Evolutionary conservation across 163 green algal genomes (phyloP), one percentile per base, ranked within the genome.

Genomic region (Smithsoniella earleae): DNA sequence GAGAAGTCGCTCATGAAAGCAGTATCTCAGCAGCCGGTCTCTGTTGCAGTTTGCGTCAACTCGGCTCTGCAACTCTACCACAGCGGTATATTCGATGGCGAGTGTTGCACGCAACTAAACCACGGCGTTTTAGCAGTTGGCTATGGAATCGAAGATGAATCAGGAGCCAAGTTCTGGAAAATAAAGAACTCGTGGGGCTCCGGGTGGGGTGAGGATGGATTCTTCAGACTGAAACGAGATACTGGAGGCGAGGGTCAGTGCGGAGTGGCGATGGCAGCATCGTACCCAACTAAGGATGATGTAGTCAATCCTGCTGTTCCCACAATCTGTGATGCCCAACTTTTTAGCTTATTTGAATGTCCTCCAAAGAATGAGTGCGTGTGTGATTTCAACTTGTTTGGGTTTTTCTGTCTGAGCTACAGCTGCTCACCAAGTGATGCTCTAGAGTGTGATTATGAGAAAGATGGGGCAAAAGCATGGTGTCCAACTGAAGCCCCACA

Each of bases 181-280:
- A 80, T 98, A 2, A 96, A 97, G 85, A 97, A 97, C 86, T 87
- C 73, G 40, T 91, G 87, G 87, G 82, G 88, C 49, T 58, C 2
- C 0, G 62, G 38, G 27, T 89, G 83, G 85, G 85, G 85, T 25
- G 83, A 91, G 38, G 18, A 80, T 69, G 89, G 89, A 36, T 95
- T 83, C 85, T 92, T 95, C 80, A 79, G 79, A 1, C 79, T 95
- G 58, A 30, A 69, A 33, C 38, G 43, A 13, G 58, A 78, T 38
- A 75, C 73, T 3, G 58, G 58, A 22, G 73, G 77, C 20, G 74
- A 73, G 6, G 93, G 93, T n/a, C 81, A 89, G 28, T 97, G 91
- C 79, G 92, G 86, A 40, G 91, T 98, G 49, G 82, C 89, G 72
- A 92, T 91, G 77, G 77, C 82, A 18, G 82, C 92, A 2, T 89